Base-by-base conservation (phyloP, 2,329 filamentous ascomycete genomes). In the Clonostachys byssicola region DNA sequence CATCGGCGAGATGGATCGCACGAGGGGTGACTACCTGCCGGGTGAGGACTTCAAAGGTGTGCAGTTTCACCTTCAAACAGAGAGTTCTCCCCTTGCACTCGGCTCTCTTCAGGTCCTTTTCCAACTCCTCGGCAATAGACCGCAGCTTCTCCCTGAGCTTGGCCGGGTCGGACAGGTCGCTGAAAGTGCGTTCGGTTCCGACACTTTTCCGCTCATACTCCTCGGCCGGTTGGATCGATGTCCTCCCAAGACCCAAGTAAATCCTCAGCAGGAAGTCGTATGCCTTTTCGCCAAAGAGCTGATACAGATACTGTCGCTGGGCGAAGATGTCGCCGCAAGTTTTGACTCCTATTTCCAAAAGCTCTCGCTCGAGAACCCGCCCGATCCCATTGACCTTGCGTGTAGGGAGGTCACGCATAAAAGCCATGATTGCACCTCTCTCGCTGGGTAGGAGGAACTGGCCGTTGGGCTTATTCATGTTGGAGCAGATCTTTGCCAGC, bases 341-440 rank as follows among this genome's bases (percentile, higher is more conserved):
- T 61, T 88, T 88, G 57, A 97, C 79, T 0, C 92, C 92, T 42
- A 97, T 84, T 5, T 92, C 89, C 41, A 89, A 81, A 2, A 99
- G 78, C 62, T 99, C 90, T 48, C 94, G 81, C 67, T 97, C 94
- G 51, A 96, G 85, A 0, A 97, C 94, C 18, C 94, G 81, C 0
- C 94, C 94, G n/a, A 99, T 81, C 1, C 94, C 94, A 54, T 96
- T 96, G 40, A 97, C 88, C 61, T 96, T 96, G 34, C 94, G 80
- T 1, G 90, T 91, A 0, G 92, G 86, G 20, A 99, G 72, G 33
- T 85, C 78, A 12, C 78, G 77, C 87, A 97, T 96, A 60, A 96
- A 97, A 1, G 77, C 70, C 79, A 97, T 83, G 50, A 99, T 90
- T 1, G 81, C 77, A 23, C 72, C 68, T 10, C 92, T 78, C 39